A percentile compares a stretch with the other conserved stretches of the same genome.
phyloP scores from a whole-genome alignment of 371 early-diverging fungal genomes.

The Zopfochytrium polystomum region DNA sequence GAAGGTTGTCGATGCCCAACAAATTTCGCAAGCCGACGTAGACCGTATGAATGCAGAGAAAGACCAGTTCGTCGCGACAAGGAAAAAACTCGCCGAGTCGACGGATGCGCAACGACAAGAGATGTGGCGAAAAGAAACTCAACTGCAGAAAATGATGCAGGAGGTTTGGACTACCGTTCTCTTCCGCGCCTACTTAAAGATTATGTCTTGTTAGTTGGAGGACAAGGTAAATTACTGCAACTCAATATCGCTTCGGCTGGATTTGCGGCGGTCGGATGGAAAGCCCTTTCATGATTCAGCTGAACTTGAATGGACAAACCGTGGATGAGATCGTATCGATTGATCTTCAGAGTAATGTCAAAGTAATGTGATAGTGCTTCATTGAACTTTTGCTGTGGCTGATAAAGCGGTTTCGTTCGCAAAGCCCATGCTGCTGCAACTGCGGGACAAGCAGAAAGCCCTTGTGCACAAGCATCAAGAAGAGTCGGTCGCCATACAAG shows the following conservation, averaged over 20 bases:
- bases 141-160: constrained; percentile 49
- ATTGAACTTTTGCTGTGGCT: background rate
- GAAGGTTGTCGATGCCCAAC: constrained; percentile 62
- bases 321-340: constrained; percentile 41
- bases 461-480: constrained; percentile 35
- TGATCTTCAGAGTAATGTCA: constrained; percentile 31
- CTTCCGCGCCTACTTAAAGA: background rate
- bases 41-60: constrained; percentile 75
- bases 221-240: constrained; percentile 47
- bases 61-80: constrained; percentile 50
- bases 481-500: constrained; percentile 41
- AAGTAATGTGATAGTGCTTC: constrained; percentile 24
- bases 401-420: background rate
- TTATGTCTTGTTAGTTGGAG: constrained; percentile 33
- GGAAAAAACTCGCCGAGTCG: constrained; percentile 32
- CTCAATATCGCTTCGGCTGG: constrained; percentile 37
- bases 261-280: constrained; percentile 19
- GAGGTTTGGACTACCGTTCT: constrained; percentile 21
- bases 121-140: constrained; percentile 55
- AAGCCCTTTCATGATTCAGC: constrained; percentile 34
- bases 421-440: constrained; percentile 34
- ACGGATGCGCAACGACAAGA: constrained; percentile 39
- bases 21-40: constrained; percentile 74
- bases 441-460: constrained; percentile 35
- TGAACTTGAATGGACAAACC: constrained; percentile 29